Base-by-base conservation (phyloP, 208 protist species). In the Naegleria gruberi region DNA sequence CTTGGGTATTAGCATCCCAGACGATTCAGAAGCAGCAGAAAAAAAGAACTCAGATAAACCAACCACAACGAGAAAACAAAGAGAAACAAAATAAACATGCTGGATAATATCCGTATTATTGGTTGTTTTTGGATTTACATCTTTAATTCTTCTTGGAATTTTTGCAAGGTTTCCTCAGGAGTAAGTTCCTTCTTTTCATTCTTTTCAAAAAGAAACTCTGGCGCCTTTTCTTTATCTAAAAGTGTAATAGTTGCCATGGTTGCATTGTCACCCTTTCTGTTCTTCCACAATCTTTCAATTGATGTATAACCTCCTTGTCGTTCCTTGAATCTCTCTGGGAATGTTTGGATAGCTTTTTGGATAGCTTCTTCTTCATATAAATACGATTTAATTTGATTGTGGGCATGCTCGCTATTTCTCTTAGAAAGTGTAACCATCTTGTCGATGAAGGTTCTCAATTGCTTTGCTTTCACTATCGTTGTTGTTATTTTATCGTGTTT, bases 401-500 rank as follows among this genome's bases (percentile, higher is more conserved):
- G 82, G 5, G 82, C 26, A n/a, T 74, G 55, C 4, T 4, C 8
- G 4, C 8, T 74, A n/a, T 74, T 74, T 51, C 26, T 51, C 19
- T 87, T 87, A 30, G 82, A 4, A 5, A 87, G 23, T 34, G 82
- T 87, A n/a, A 87, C 19, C 82, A 87, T 87, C 82, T 87, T 51
- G 23, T 87, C 82, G 26, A 57, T 57, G 23, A 87, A 51, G 26
- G 46, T 87, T 65, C 82, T 51, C 23, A 87, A 30, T 87, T 87
- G 46, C 19, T 87, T 87, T n/a, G 82, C 82, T n/a, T 87, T 87
- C 23, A n/a, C 4, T n/a, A 87, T n/a, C 6, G 82, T 87, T 57
- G 82, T 87, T 57, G 82, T 87, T 65, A 87, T 87, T 57, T 57
- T 51, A 34, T 87, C 82, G 23, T 87, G 82, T 87, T 87, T 87